Evolutionary conservation across 1,139 yeast genomes (phyloP), one percentile per base, ranked within the genome.

Genomic region (Casaregolazyma suthepensis): DNA sequence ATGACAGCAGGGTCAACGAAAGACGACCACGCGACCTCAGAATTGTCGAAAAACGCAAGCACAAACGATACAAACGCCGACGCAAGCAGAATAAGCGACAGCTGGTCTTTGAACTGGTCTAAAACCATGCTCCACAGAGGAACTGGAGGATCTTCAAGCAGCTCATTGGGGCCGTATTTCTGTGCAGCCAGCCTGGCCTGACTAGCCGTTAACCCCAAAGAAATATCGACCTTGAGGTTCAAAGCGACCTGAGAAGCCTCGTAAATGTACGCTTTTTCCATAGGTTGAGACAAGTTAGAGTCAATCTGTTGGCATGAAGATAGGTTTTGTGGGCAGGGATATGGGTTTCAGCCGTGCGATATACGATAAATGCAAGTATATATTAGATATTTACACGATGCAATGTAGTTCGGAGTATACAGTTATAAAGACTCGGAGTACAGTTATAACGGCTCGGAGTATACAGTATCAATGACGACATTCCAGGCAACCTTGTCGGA

Each of bases 1-100:
- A 72, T 72, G 20, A 72, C 76, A 10, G 67, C 59, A 2, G 76
- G 75, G 55, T 72, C 76, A 13, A 72, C 69, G 56, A 71, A 64
- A 17, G 72, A 66, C 7, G 71, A 57, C 66, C 66, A 64, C 1
- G 69, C 56, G 15, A 66, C 62, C 23, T 66, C 70, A 0, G 66
- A 71, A 9, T 61, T 71, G 43, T 68, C 71, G 26, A 66, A 57
- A 5, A 71, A 52, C 1, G 75, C 75, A 19, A 72, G 59, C 1
- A 56, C 64, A 53, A 72, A 68, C 3, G 76, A 72, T 4, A 72
- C 67, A n/a, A 58, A 65, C 2, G 76, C 76, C 1, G 75, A 72
- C 0, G 61, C 74, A 5, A 72, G 60, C 7, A 72, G 58, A 29
- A 72, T 71, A 48, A 72, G 51, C 1, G 75, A 71, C 43, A 72